A percentile compares a stretch with the other conserved stretches of the same genome.
phyloP scores from a whole-genome alignment of 148 eudicot species.

The Rhododendron griersonianum region DNA sequence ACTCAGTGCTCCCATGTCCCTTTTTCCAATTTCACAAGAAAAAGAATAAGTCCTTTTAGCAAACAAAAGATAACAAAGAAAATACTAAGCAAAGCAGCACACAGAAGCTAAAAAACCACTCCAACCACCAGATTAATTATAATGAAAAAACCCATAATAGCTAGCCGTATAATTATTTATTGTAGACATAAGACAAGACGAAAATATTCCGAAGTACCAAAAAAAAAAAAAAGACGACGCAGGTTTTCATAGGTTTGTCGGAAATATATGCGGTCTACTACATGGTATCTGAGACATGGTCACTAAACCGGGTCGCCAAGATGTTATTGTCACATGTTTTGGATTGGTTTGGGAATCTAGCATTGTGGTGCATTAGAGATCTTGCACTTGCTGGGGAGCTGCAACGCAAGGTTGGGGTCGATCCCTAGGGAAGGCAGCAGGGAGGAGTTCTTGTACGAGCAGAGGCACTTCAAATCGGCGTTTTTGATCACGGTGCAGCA shows the following conservation, averaged over 20 bases:
- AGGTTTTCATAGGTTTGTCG: too few relatives aligned
- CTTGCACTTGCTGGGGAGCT: slow-evolving; percentile 6
- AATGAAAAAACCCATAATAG: neutral
- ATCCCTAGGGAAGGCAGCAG: neutral
- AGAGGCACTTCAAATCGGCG: neutral
- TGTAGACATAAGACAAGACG: neutral
- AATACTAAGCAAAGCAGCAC: neutral
- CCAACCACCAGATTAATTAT: neutral
- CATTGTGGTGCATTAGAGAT: neutral
- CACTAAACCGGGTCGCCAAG: too few relatives aligned
- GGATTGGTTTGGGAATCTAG: neutral
- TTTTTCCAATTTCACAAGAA: too few relatives aligned
- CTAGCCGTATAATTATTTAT: neutral
- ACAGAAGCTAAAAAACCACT: neutral
- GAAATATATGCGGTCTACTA: too few relatives aligned
- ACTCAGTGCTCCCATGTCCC: too few relatives aligned
- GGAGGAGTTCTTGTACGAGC: neutral
- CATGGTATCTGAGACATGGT: too few relatives aligned
- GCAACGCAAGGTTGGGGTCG: neutral
- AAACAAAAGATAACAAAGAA: too few relatives aligned
- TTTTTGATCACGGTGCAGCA: neutral
- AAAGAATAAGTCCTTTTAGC: too few relatives aligned
- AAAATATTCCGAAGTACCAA: too few relatives aligned
- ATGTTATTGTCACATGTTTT: too few relatives aligned
- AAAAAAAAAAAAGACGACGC: too few relatives aligned